Conservation (phyloP, 192 early-diverging fungal genomes). For the Backusella luteola region DNA sequence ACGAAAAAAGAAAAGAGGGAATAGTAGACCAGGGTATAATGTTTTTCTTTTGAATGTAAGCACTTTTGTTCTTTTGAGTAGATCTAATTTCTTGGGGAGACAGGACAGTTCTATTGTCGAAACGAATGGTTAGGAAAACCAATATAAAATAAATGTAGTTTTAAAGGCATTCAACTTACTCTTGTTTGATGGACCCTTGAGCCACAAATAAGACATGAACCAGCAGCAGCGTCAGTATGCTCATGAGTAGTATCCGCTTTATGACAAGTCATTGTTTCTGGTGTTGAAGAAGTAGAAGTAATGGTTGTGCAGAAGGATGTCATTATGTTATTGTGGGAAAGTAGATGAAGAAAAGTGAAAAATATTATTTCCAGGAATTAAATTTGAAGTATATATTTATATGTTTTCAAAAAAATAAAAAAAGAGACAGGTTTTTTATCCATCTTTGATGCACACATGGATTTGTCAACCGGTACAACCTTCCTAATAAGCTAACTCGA, state of each 20-base stretch:
- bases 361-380: not conserved
- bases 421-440: not conserved
- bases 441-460: not conserved
- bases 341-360: not conserved
- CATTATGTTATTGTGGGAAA: not conserved
- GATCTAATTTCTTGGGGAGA: not conserved
- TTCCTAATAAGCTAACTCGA: not conserved
- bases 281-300: not conserved
- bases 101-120: not conserved
- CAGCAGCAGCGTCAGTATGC: not conserved
- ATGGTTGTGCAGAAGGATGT: not conserved
- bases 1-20: not conserved
- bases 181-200: not conserved
- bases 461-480: not conserved
- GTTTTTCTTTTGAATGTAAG: not conserved
- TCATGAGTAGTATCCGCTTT: not conserved
- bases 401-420: not conserved
- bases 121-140: not conserved
- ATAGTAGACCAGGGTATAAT: not conserved
- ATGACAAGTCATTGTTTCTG: not conserved
- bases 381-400: slow-evolving; percentile 6
- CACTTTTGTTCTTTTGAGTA: not conserved
- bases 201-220: not conserved
- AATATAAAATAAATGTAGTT: not conserved
- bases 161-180: not conserved